Conservation (phyloP, 2,329 filamentous ascomycete genomes). For the Trichoderma sp. region DNA sequence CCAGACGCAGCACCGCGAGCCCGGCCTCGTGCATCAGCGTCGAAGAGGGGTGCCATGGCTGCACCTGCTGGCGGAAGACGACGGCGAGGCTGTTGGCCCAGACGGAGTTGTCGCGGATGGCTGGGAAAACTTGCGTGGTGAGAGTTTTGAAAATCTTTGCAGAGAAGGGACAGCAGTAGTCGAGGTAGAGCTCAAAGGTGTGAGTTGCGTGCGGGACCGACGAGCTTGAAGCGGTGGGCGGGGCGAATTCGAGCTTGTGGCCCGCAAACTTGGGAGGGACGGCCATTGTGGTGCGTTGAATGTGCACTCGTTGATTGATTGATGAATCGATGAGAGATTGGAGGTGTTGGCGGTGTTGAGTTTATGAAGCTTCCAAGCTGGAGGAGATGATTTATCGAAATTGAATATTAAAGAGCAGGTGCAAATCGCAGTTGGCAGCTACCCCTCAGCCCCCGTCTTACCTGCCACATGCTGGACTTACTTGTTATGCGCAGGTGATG, state of each 20-base stretch:
- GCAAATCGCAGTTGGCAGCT: not conserved
- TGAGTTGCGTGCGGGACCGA: conserved; percentile 51
- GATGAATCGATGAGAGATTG: not conserved
- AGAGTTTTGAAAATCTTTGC: conserved; percentile 68
- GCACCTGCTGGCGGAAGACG: conserved; percentile 88
- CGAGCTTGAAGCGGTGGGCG: conserved; percentile 37
- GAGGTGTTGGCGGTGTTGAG: conserved; percentile 21
- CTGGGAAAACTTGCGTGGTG: conserved; percentile 56
- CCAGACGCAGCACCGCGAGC: conserved; percentile 72
- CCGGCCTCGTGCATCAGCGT: conserved; percentile 81
- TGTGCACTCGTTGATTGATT: not conserved
- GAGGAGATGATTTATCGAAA: not conserved
- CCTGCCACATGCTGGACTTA: not conserved
- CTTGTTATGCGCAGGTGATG: not conserved
- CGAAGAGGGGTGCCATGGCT: conserved; percentile 91
- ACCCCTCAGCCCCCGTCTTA: not conserved
- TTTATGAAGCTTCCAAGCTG: not conserved
- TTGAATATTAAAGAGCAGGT: not conserved
- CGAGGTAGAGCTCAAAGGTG: conserved; percentile 70
- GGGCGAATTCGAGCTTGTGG: conserved; percentile 61
- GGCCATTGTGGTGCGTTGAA: conserved; percentile 57
- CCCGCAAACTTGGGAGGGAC: conserved; percentile 76
- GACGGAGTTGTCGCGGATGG: conserved; percentile 62
- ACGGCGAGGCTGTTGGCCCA: conserved; percentile 63
- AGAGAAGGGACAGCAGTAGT: conserved; percentile 85